phyloP scores from a whole-genome alignment of 225 moss, liverwort and hornwort species.

The Pseudoscleropodium purum region DNA sequence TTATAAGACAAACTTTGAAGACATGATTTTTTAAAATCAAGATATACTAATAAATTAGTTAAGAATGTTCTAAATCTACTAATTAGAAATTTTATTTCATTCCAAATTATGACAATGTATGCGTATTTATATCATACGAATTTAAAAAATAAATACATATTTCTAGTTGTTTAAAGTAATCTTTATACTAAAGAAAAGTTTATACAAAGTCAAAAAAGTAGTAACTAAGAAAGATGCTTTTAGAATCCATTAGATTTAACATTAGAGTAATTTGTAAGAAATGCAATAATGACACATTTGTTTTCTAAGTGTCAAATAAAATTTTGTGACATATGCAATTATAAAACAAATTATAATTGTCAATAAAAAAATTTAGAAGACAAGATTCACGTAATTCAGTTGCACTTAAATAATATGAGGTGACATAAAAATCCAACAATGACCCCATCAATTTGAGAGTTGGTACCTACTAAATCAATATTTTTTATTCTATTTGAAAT shows the following conservation, averaged over 20 bases:
- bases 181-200: not conserved
- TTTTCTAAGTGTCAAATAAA: no score
- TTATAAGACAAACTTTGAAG: accelerated
- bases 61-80: not conserved
- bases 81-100: not conserved
- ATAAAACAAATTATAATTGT: not conserved
- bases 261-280: no score
- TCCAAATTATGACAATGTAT: not conserved
- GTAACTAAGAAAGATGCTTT: no score
- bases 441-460: accelerated
- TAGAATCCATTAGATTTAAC: no score
- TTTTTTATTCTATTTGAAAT: not conserved
- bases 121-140: not conserved
- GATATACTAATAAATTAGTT: not conserved
- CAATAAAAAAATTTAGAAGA: not conserved
- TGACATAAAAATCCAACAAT: not conserved
- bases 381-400: not conserved
- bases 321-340: no score
- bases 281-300: no score
- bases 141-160: not conserved
- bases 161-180: not conserved
- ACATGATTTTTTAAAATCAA: accelerated
- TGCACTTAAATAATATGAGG: not conserved
- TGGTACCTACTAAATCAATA: accelerated
- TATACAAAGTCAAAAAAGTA: no score